Percentiles rank a stretch among this genome's conserved stretches.
These are phyloP conservation scores for Ramaria sp. DNA, from an alignment of 768 basidiomycete genomes.

Conservation along the genomic window DNA sequence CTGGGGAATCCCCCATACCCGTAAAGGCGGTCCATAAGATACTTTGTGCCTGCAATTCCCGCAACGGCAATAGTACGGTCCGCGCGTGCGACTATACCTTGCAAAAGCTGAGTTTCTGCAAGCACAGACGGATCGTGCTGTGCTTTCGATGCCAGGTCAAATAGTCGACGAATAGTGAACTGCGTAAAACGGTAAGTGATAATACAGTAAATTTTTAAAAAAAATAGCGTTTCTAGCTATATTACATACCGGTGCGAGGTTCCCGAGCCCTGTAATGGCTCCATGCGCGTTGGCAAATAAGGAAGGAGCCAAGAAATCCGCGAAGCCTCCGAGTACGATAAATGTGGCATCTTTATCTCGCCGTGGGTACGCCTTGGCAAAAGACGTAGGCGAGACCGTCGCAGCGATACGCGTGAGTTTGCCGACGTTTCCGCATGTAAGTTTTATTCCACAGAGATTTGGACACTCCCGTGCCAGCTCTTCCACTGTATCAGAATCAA, in stretches of 20 bases:
- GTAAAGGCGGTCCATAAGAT: constrained; percentile 55
- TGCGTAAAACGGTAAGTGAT: constrained; percentile 19
- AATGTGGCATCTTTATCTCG: constrained; percentile 59
- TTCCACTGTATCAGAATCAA: constrained; percentile 80
- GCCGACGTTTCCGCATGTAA: constrained; percentile 91
- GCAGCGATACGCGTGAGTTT: constrained; percentile 81
- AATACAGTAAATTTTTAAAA: not conserved
- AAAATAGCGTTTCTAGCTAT: no score
- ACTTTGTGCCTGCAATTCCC: constrained; percentile 79
- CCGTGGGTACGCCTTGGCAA: constrained; percentile 51
- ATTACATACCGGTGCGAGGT: constrained; percentile 58
- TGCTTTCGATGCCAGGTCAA: constrained; percentile 48
- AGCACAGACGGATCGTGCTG: constrained; percentile 45
- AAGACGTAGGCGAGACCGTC: constrained; percentile 43
- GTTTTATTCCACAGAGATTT: constrained; percentile 79
- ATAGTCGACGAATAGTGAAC: constrained; percentile 50
- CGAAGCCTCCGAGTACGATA: constrained; percentile 77
- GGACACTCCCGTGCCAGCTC: constrained; percentile 67
- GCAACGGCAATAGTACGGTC: constrained; percentile 72
- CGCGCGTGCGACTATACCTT: constrained; percentile 70
- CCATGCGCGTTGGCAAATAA: constrained; percentile 68
- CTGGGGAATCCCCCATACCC: constrained; percentile 80
- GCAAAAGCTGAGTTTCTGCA: constrained; percentile 59
- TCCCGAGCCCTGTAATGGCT: constrained; percentile 84
- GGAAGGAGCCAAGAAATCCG: constrained; percentile 73